Evolutionary conservation across 768 basidiomycete genomes (phyloP).

Genomic region (Coprinellus micaceus): DNA sequence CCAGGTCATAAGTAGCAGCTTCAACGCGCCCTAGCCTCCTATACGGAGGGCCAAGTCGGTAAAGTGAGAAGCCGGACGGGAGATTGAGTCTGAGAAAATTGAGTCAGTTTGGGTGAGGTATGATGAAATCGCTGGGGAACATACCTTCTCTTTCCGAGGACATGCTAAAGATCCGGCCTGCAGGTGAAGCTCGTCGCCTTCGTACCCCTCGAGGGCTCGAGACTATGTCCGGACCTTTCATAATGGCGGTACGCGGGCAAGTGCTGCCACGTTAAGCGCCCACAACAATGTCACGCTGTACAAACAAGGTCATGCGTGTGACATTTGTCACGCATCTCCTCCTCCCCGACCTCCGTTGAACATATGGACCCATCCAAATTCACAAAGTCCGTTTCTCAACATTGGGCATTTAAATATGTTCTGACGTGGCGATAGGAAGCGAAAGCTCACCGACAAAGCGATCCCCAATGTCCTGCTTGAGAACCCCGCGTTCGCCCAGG

Average conservation of each 20-base stretch:
- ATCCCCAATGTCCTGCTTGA: conserved; percentile 76
- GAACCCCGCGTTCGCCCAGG: conserved; percentile 69
- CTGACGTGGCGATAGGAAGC: conserved; percentile 45
- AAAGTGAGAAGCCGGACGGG: not conserved
- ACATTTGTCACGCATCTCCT: conserved; percentile 1
- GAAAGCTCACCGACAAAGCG: conserved; percentile 76
- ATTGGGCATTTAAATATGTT: not conserved
- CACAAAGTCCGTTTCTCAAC: conserved; percentile 27
- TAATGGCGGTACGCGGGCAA: not conserved
- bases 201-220: no score
- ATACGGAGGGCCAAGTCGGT: not conserved
- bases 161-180: not conserved
- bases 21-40: not conserved
- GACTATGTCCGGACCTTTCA: not conserved
- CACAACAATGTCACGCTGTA: not conserved
- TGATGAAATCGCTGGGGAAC: not conserved
- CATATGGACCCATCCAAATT: conserved; percentile 37
- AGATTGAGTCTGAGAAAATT: not conserved
- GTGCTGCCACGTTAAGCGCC: not conserved
- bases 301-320: conserved; percentile 3
- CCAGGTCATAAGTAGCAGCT: not conserved
- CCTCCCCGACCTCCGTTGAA: not conserved
- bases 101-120: not conserved
- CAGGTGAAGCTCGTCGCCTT: no score
- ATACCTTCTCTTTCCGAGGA: not conserved